These are phyloP conservation scores for Eragrostis tef DNA, from an alignment of 202 grass and related monocot genomes.

Conservation along the genomic window DNA sequence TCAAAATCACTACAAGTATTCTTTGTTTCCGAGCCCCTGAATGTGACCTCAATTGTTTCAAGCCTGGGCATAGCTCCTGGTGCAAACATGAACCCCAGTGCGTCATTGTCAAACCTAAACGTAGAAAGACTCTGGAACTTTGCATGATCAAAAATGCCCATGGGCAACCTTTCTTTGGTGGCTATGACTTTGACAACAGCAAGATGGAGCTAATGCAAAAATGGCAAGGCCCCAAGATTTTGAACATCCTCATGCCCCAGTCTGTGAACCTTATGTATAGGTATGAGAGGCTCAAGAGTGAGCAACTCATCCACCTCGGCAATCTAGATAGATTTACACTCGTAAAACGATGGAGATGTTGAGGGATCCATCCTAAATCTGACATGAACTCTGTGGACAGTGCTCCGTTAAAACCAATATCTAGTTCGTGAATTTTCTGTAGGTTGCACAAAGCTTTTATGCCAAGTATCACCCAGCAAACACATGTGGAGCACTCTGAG, in stretches of 20 bases:
- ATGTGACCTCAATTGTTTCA: background rate
- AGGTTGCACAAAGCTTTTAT: slow-evolving; percentile 3
- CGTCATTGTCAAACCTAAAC: background rate
- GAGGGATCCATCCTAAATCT: slow-evolving; percentile 5
- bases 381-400: background rate
- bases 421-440: background rate
- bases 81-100: slow-evolving; percentile 4
- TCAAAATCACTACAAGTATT: background rate
- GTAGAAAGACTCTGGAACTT: background rate
- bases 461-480: background rate
- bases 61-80: slow-evolving; percentile 21
- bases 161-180: background rate
- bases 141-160: background rate
- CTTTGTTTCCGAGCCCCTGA: background rate
- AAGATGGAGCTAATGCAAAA: background rate
- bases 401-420: background rate
- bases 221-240: slow-evolving; percentile 17
- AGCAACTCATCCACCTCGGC: slow-evolving; percentile 25
- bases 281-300: background rate
- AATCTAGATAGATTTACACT: background rate
- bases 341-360: background rate
- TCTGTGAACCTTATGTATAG: background rate
- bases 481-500: background rate
- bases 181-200: background rate
- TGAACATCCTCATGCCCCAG: background rate